Base-by-base conservation (phyloP, 495 filamentous ascomycete species). In the Rostrohypoxylon terebratum region DNA sequence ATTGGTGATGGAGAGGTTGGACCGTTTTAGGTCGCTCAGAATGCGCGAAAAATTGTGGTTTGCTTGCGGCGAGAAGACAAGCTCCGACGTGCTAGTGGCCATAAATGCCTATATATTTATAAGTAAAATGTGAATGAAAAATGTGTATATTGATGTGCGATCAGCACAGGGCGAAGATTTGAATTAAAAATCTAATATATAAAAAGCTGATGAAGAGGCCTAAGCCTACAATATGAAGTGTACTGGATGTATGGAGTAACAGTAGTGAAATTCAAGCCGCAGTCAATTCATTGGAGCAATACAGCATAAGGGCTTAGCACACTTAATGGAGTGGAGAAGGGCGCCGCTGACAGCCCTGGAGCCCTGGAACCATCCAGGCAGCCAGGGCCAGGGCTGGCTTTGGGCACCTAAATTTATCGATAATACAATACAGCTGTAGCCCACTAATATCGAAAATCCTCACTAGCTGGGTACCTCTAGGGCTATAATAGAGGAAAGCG, bases 1-100 rank as follows among this genome's bases (percentile, higher is more conserved):
- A 81, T 97, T 97, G 59, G 83, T 81, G 54, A 94, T 87, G 59
- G 91, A 91, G 40, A 95, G 87, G n/a, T 91, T 92, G 23, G 90
- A 88, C 34, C 88, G 87, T 73, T 90, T 92, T 59, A 96, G 85
- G 25, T 86, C 83, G 50, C 80, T 81, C 9, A 92, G 83, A 53
- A 86, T 80, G 68, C 70, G 77, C 10, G 85, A 87, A 74, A 87
- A 85, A 59, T 86, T 85, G 69, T 85, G 81, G 74, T 84, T 85
- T 63, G 83, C 83, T 66, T 85, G 83, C 10, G 79, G 71, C 8
- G 84, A 82, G 71, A 87, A 87, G 57, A 87, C 75, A 55, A 86
- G 73, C 36, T 86, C 80, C 10, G 82, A 79, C 10, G 82, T 72
- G 18, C 75, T 77, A 20, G 76, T 59, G 54, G 66, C 54, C 62